Evolutionary conservation across 208 protist species (phyloP), one percentile per base, ranked within the genome.

Genomic region (Acanthamoeba rhysodes): DNA sequence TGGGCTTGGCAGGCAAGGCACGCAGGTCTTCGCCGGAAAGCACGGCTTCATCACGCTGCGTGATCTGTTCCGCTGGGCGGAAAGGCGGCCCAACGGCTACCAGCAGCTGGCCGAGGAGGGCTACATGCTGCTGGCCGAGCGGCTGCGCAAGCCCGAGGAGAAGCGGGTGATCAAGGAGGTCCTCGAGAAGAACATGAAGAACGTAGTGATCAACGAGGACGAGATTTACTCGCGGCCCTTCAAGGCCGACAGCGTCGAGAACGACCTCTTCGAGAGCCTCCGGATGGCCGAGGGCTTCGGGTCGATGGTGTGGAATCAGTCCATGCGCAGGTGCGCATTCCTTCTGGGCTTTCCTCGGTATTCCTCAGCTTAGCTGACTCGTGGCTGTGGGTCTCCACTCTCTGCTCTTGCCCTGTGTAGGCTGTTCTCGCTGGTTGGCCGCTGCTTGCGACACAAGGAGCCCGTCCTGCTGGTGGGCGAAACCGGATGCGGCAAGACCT

Each of bases 11-110:
- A 93, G 98, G 57, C 95, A 97, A 37, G 96, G 96, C 96, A 99
- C 98, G n/a, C 98, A 99, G 87, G 98, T 99, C 64, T 99, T 99
- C 97, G 99, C 99, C 20, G 99, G 99, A 32, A 98, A 99, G 91
- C 98, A 99, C 95, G 99, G 99, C 29, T 99, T 99, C 96, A 99
- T 99, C 66, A 99, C 99, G 22, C 98, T 99, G 27, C 98, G 99
- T 88, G 99, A 99, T 97, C 96, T 99, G 12, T 99, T 99, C 97
- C 98, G 99, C n/a, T 99, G 99, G 99, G 99, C 99, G 0, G 98
- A 99, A 88, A 97, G 99, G 34, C 93, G 97, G 32, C 98, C 98
- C 14, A 57, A 78, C 20, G 98, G 98, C 22, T 99, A 99, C 91
- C 97, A 99, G 90, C n/a, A 96, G 29, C 32, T 87, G 72, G 99